Percentiles rank a stretch among this genome's conserved stretches.
These are phyloP conservation scores for Candida sakaeoensis DNA, from an alignment of 805 yeast genomes.

Conservation along the genomic window DNA sequence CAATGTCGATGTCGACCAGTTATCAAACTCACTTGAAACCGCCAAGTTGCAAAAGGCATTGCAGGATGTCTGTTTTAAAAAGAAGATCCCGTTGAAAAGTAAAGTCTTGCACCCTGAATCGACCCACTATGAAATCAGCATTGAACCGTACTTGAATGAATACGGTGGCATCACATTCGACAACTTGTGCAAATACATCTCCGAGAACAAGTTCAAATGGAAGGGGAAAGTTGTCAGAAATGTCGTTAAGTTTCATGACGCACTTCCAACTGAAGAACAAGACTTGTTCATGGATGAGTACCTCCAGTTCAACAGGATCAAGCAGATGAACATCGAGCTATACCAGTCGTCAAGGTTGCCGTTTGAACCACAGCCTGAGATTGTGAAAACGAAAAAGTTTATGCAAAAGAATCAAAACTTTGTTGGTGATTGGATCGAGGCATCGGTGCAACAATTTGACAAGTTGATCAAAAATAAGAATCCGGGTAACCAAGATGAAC, in stretches of 20 bases:
- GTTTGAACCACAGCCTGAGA: neutral
- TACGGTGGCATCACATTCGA: conserved; percentile 20
- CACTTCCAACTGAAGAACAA: conserved; percentile 12
- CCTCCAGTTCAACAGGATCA: conserved; percentile 17
- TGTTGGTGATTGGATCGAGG: neutral
- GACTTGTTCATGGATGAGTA: conserved; percentile 22
- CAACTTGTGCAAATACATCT: conserved; percentile 22
- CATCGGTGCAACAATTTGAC: neutral
- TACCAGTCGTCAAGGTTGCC: conserved; percentile 9
- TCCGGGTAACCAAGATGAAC: conserved; percentile 3
- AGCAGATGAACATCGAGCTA: conserved; percentile 29
- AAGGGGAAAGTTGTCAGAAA: conserved; percentile 7
- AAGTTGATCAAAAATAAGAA: neutral
- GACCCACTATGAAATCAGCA: conserved; percentile 2
- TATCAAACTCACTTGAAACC: neutral
- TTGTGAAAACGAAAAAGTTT: neutral
- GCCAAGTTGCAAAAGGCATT: conserved; percentile 4
- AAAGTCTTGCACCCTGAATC: neutral
- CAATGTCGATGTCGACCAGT: neutral
- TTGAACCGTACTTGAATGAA: conserved; percentile 13
- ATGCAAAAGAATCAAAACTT: neutral
- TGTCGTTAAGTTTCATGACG: conserved; percentile 17
- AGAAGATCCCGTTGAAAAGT: conserved; percentile 1
- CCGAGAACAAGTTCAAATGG: conserved; percentile 13
- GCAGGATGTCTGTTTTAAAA: conserved; percentile 4